These are phyloP conservation scores for Starmerella stigmatis DNA, from an alignment of 805 yeast genomes.

Conservation along the genomic window DNA sequence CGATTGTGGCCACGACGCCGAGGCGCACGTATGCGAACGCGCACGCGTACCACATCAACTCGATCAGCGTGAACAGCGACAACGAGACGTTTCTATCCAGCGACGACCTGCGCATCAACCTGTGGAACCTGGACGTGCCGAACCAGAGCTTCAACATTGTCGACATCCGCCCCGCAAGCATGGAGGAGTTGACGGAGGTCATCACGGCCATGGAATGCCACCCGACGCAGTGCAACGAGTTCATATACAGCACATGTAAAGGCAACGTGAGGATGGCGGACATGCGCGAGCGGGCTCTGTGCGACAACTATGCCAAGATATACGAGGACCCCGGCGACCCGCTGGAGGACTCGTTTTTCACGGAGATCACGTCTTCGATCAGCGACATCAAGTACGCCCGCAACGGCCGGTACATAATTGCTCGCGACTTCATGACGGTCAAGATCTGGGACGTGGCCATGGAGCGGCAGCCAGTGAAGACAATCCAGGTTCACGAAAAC, in stretches of 20 bases:
- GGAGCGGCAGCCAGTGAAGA: constrained; percentile 90
- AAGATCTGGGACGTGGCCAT: constrained; percentile 97
- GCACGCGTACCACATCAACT: constrained; percentile 95
- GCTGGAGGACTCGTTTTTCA: constrained; percentile 83
- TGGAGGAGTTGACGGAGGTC: constrained; percentile 98
- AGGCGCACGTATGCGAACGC: constrained; percentile 87
- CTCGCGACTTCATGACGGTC: constrained; percentile 93
- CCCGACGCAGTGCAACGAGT: constrained; percentile 80
- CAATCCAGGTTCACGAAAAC: constrained; percentile 92
- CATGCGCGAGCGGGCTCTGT: constrained; percentile 89
- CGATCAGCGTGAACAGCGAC: constrained; percentile 87
- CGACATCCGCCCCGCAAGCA: constrained; percentile 93
- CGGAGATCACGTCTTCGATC: constrained; percentile 90
- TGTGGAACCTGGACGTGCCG: constrained; percentile 90
- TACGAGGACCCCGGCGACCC: constrained; percentile 94
- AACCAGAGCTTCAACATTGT: constrained; percentile 95
- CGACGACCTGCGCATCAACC: constrained; percentile 87
- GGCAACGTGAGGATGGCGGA: constrained; percentile 93
- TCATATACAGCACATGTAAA: constrained; percentile 90
- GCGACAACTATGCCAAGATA: constrained; percentile 71
- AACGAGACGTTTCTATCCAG: constrained; percentile 89
- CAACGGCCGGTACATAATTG: constrained; percentile 90
- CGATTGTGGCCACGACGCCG: constrained; percentile 90
- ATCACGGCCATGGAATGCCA: constrained; percentile 95
- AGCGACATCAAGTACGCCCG: constrained; percentile 86